Evolutionary conservation across 495 filamentous ascomycete species (phyloP).

Genomic region (Pseudoneurospora amorphoporcata): DNA sequence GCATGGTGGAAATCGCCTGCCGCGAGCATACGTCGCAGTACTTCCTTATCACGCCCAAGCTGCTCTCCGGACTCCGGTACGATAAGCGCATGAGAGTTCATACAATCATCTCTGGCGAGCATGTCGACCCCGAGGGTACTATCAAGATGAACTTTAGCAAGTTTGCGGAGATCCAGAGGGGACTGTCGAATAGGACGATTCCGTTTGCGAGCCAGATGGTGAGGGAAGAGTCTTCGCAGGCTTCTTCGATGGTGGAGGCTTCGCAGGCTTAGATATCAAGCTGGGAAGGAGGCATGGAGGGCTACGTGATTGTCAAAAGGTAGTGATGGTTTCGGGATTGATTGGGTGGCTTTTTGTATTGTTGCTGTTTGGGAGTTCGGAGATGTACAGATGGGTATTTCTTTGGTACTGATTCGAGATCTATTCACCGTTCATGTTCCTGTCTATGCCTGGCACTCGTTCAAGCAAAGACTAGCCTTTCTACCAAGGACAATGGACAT

Average conservation of each 20-base stretch:
- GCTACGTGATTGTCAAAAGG: neutral
- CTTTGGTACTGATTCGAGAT: neutral
- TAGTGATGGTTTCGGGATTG: neutral
- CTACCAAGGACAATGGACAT: neutral
- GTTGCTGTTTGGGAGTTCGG: neutral
- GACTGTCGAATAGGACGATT: constrained; percentile 10
- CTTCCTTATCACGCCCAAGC: constrained; percentile 98
- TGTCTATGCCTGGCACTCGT: neutral
- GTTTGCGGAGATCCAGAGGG: constrained; percentile 37
- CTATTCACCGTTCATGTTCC: neutral
- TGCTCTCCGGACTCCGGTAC: constrained; percentile 76
- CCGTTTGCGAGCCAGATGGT: neutral
- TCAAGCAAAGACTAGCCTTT: neutral
- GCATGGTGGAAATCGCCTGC: constrained; percentile 92
- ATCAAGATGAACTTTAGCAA: constrained; percentile 47
- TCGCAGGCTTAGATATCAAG: neutral
- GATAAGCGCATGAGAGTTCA: constrained; percentile 84
- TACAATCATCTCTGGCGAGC: constrained; percentile 86
- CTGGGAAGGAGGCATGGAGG: neutral
- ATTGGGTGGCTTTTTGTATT: neutral
- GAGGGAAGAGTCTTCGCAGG: neutral
- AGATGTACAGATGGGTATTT: neutral
- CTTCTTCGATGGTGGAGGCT: neutral
- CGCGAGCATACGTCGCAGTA: constrained; percentile 60
- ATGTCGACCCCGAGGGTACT: constrained; percentile 50